A percentile compares a stretch with the other conserved stretches of the same genome.
Evolutionary conservation across 208 protist species (phyloP).

Genomic region (Angomonas deanei): DNA sequence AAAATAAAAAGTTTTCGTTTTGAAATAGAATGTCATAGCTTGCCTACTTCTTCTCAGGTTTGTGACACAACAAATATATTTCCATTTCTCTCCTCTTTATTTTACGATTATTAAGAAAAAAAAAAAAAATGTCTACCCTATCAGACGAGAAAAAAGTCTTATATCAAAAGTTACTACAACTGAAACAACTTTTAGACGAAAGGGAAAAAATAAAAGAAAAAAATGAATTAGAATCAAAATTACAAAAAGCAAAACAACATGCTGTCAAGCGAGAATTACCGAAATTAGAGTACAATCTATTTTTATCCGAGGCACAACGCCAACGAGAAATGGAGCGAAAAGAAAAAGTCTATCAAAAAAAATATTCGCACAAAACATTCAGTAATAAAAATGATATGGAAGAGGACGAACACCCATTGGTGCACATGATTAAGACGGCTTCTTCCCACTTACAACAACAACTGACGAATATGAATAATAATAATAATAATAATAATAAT

Average conservation of each 20-base stretch:
- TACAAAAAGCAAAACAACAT: conserved; percentile 8
- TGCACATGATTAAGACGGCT: neutral
- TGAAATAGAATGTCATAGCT: conserved; percentile 1
- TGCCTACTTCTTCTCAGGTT: too few species aligned
- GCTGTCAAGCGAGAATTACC: neutral
- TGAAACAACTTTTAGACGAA: neutral
- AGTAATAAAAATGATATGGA: neutral
- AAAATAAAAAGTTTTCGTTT: neutral
- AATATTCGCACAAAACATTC: too few species aligned
- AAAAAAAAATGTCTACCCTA: neutral
- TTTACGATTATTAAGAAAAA: neutral
- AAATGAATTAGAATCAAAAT: conserved; percentile 2
- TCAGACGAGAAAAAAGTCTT: neutral
- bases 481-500: too few species aligned
- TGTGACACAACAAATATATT: neutral
- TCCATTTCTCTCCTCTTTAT: conserved; percentile 10
- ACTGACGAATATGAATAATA: neutral
- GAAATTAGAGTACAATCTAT: neutral
- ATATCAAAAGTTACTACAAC: neutral
- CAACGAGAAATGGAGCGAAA: neutral
- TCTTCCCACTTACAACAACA: neutral
- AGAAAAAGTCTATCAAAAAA: neutral
- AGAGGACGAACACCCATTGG: neutral
- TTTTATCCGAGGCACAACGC: neutral
- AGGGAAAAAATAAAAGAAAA: conserved; percentile 7